phyloP scores from a whole-genome alignment of 208 protist species.

The Crithidia thermophila region DNA sequence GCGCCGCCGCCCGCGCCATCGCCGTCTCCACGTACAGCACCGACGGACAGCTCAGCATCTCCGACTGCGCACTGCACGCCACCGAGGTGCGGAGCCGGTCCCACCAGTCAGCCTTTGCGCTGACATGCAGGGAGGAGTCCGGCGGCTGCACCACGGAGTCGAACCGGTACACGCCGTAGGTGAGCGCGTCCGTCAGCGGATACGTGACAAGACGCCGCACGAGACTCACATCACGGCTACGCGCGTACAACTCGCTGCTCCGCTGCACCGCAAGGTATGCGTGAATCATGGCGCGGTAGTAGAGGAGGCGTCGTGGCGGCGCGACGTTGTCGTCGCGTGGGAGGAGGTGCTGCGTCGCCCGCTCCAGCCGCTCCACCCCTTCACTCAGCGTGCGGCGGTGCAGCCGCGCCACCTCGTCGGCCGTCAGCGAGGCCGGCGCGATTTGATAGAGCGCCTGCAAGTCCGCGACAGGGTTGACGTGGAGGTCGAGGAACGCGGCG shows the following conservation, averaged over 20 bases:
- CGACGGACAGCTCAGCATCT: conserved; percentile 67
- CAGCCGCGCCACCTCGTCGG: conserved; percentile 36
- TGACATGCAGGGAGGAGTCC: neutral
- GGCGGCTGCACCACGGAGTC: neutral
- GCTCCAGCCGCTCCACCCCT: conserved; percentile 70
- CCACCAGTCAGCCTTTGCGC: conserved; percentile 15
- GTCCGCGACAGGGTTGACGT: conserved; percentile 68
- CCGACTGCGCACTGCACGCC: conserved; percentile 59
- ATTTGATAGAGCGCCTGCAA: conserved; percentile 72
- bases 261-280: conserved; percentile 59
- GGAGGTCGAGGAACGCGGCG: conserved; percentile 45
- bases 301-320: conserved; percentile 34
- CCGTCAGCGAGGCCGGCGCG: conserved; percentile 42
- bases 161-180: conserved; percentile 54
- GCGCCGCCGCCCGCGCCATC: conserved; percentile 35
- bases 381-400: conserved; percentile 71
- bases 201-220: conserved; percentile 51
- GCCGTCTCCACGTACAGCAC: conserved; percentile 51
- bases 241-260: conserved; percentile 60
- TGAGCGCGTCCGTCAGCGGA: conserved; percentile 49
- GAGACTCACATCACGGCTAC: conserved; percentile 56
- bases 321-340: conserved; percentile 29
- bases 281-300: conserved; percentile 59
- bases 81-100: conserved; percentile 36
- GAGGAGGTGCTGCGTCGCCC: conserved; percentile 46